phyloP scores from a whole-genome alignment of 1,284 basidiomycete genomes.

The Ustilago sp. region DNA sequence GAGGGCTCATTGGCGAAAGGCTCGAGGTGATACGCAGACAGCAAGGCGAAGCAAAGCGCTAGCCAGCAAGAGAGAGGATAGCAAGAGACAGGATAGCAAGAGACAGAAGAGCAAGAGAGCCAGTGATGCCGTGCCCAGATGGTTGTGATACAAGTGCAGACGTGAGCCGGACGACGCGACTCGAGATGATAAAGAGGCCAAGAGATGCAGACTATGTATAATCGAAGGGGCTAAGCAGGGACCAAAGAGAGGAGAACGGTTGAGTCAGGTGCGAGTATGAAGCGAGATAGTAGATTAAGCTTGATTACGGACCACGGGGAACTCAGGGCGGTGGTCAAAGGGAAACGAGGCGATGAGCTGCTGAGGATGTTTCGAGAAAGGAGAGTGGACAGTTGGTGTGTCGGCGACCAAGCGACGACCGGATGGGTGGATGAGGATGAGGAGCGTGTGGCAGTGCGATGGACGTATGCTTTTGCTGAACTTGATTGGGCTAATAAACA shows the following conservation, averaged over 20 bases:
- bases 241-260: not conserved
- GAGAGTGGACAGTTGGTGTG: constrained; percentile 5
- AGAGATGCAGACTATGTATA: too few species aligned
- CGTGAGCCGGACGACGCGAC: not conserved
- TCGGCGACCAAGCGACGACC: not conserved
- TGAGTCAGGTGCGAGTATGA: not conserved
- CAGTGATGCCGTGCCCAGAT: not conserved
- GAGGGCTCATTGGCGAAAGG: constrained; percentile 32
- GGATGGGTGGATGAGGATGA: not conserved
- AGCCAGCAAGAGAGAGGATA: not conserved
- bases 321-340: not conserved
- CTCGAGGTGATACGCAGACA: constrained; percentile 7
- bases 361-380: not conserved
- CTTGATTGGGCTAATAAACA: not conserved
- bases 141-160: not conserved
- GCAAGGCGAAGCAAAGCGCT: not conserved
- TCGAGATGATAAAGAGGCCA: not conserved
- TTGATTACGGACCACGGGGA: not conserved
- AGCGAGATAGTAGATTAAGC: not conserved
- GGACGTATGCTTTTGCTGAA: not conserved
- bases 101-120: not conserved
- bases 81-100: not conserved
- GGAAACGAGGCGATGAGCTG: not conserved
- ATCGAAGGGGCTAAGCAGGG: too few species aligned
- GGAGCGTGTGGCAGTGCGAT: constrained; percentile 1